These are phyloP conservation scores for Pestalotiopsis sp. DNA, from an alignment of 2,329 filamentous ascomycete genomes.

Conservation along the genomic window DNA sequence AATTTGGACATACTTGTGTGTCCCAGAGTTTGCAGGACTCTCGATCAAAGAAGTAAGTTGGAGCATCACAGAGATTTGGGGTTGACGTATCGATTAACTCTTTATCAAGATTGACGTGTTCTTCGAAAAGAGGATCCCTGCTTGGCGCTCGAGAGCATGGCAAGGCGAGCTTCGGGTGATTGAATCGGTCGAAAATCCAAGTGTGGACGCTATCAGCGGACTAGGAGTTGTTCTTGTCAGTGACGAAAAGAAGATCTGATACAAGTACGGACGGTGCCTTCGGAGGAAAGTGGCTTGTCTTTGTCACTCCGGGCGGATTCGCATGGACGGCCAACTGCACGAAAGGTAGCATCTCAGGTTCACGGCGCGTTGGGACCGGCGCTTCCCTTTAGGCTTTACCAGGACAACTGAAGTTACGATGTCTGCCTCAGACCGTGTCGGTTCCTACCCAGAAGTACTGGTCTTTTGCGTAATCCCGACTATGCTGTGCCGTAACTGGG, in stretches of 20 bases:
- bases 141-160: neutral
- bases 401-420: too few species aligned
- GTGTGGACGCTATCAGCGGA: neutral
- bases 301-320: too few species aligned
- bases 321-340: too few species aligned
- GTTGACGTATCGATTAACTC: neutral
- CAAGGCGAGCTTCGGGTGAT: neutral
- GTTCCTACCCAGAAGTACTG: too few species aligned
- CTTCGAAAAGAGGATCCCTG: neutral
- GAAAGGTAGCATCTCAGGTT: too few species aligned
- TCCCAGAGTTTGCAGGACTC: neutral
- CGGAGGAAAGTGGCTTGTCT: too few species aligned
- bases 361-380: too few species aligned
- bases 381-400: too few species aligned
- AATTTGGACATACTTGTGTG: neutral
- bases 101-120: neutral
- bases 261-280: neutral
- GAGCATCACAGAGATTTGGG: neutral
- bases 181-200: neutral
- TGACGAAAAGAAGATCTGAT: neutral
- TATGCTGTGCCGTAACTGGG: too few species aligned
- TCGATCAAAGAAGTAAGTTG: neutral
- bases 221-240: neutral
- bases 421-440: too few species aligned
- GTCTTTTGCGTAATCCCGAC: too few species aligned